These are phyloP conservation scores for Fomitopsis pinicola DNA, from an alignment of 1,284 basidiomycete genomes.

Conservation along the genomic window DNA sequence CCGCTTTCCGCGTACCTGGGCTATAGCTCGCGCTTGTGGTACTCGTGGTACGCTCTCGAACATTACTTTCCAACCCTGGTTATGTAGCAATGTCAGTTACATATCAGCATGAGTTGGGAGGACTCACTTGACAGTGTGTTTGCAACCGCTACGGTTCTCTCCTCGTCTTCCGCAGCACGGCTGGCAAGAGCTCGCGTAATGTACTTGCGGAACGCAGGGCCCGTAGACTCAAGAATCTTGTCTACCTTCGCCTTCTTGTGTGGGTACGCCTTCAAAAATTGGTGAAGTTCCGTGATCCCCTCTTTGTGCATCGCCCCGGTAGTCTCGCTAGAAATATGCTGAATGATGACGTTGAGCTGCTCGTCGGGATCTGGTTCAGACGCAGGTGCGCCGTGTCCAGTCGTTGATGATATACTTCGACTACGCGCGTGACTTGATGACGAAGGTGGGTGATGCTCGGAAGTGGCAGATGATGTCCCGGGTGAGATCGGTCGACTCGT, in stretches of 20 bases:
- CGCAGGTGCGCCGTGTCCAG: constrained; percentile 41
- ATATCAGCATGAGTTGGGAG: not conserved
- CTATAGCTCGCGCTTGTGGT: constrained; percentile 8
- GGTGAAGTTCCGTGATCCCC: constrained; percentile 94
- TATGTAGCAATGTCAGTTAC: constrained; percentile 7
- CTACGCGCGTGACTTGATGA: constrained; percentile 63
- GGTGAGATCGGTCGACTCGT: constrained; percentile 64
- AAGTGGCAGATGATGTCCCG: constrained; percentile 48
- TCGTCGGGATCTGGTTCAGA: constrained; percentile 81
- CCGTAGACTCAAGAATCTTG: constrained; percentile 78
- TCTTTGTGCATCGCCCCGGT: constrained; percentile 81
- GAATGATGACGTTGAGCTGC: constrained; percentile 79
- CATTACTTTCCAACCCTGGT: constrained; percentile 64
- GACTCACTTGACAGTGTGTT: constrained; percentile 73
- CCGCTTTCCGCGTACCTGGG: constrained; percentile 13
- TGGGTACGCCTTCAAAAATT: constrained; percentile 90
- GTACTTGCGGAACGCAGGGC: constrained; percentile 80
- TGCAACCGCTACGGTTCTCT: constrained; percentile 70
- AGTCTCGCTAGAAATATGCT: constrained; percentile 86
- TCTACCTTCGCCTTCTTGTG: constrained; percentile 85
- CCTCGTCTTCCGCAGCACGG: constrained; percentile 81
- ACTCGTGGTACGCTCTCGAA: constrained; percentile 23
- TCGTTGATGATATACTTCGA: constrained; percentile 56
- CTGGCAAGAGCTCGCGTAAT: constrained; percentile 79
- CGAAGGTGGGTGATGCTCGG: constrained; percentile 48